A percentile compares a stretch with the other conserved stretches of the same genome.
These are phyloP conservation scores for Daldinia decipiens DNA, from an alignment of 495 filamentous ascomycete genomes.

Conservation along the genomic window DNA sequence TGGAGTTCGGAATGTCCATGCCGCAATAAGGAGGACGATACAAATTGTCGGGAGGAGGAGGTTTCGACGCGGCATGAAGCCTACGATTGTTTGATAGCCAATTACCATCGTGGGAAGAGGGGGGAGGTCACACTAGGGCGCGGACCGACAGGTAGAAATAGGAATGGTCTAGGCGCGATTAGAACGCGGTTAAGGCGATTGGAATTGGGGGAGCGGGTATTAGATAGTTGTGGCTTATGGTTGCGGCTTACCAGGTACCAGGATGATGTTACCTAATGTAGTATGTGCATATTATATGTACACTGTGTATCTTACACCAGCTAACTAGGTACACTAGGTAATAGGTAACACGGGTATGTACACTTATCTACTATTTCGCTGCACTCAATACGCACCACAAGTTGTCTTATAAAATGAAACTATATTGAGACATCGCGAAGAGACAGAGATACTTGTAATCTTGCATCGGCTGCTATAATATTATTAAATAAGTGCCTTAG, in stretches of 20 bases:
- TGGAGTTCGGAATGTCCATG: constrained; percentile 44
- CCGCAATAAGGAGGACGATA: constrained; percentile 46
- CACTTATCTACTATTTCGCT: not conserved
- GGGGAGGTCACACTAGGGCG: constrained; percentile 19
- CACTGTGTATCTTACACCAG: too few species aligned
- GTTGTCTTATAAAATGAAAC: not conserved
- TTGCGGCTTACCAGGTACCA: constrained; percentile 6
- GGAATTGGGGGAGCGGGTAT: not conserved
- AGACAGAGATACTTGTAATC: not conserved
- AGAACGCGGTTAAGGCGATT: not conserved
- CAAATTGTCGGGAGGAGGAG: constrained; percentile 44
- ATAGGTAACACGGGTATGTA: too few species aligned
- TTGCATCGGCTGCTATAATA: not conserved
- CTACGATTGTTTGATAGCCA: constrained; percentile 41
- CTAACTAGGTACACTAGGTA: too few species aligned
- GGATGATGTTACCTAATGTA: not conserved
- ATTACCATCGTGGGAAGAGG: constrained; percentile 42
- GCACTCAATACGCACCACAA: not conserved
- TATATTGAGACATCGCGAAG: not conserved
- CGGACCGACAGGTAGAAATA: constrained; percentile 33
- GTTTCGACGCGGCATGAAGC: constrained; percentile 51
- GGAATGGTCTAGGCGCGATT: constrained; percentile 30
- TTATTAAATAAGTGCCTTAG: too few species aligned
- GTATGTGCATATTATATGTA: too few species aligned
- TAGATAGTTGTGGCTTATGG: constrained; percentile 3